Evolutionary conservation across 2,329 filamentous ascomycete genomes (phyloP).

Genomic region (Pseudogymnoascus sp.): DNA sequence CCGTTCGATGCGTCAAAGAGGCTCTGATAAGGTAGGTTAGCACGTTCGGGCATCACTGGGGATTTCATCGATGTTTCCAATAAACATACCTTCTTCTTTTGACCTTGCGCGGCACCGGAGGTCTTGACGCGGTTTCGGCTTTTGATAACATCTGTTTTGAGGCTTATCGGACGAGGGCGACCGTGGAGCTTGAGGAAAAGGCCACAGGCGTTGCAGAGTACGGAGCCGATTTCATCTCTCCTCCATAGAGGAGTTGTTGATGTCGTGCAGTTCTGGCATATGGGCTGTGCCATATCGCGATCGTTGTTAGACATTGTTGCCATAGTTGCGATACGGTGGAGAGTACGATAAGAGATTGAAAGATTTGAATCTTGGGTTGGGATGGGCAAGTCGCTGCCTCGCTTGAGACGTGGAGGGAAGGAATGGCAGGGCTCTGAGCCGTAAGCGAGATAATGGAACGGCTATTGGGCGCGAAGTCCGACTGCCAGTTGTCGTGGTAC

Average conservation of each 20-base stretch:
- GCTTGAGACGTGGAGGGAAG: constrained; percentile 1
- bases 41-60: neutral
- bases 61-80: constrained; percentile 24
- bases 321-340: constrained; percentile 33
- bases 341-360: constrained; percentile 13
- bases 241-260: constrained; percentile 96
- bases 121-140: constrained; percentile 97
- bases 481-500: constrained; percentile 6
- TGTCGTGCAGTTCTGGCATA: constrained; percentile 93
- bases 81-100: constrained; percentile 69
- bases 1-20: constrained; percentile 47
- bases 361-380: constrained; percentile 13
- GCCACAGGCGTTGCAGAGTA: constrained; percentile 97
- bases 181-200: constrained; percentile 96
- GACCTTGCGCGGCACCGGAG: constrained; percentile 63
- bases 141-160: constrained; percentile 99
- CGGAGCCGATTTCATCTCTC: constrained; percentile 88
- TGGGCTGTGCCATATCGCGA: constrained; percentile 66
- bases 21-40: constrained; percentile 26
- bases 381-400: constrained; percentile 10
- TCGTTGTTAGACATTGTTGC: constrained; percentile 45
- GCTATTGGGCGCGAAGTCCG: constrained; percentile 15
- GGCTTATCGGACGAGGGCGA: constrained; percentile 82
- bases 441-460: constrained; percentile 14
- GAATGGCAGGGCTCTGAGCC: constrained; percentile 5